These are phyloP conservation scores for Salicornia ramosissima DNA, from an alignment of 148 eudicot genomes.

Conservation along the genomic window DNA sequence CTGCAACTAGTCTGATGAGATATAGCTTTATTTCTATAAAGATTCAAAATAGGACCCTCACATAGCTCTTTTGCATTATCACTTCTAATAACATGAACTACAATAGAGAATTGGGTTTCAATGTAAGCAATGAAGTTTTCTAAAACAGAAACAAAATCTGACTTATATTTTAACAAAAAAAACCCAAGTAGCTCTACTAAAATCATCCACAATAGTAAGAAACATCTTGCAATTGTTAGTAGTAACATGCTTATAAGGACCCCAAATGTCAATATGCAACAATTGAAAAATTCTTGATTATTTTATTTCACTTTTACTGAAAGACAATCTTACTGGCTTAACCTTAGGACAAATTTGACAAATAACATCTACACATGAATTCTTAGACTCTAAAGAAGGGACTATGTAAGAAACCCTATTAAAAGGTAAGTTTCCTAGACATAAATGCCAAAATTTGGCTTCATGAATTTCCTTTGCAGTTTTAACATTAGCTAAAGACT, in stretches of 20 bases:
- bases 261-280: neutral
- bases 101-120: too few species aligned
- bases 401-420: neutral
- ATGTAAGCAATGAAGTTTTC: neutral
- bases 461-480: too few species aligned
- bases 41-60: too few species aligned
- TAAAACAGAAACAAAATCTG: neutral
- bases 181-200: neutral
- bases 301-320: neutral
- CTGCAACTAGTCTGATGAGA: constrained; percentile 2
- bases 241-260: neutral
- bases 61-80: neutral
- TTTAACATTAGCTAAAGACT: too few species aligned
- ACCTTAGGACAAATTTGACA: neutral
- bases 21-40: neutral
- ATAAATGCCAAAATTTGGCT: neutral
- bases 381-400: neutral
- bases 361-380: neutral
- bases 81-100: too few species aligned
- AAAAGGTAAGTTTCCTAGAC: neutral
- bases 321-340: neutral
- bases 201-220: constrained; percentile 20
- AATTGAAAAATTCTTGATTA: neutral
- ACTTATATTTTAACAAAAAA: neutral
- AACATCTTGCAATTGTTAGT: neutral